Evolutionary conservation across 2,329 filamentous ascomycete species (phyloP).

Genomic region (Aspergillus hortae): DNA sequence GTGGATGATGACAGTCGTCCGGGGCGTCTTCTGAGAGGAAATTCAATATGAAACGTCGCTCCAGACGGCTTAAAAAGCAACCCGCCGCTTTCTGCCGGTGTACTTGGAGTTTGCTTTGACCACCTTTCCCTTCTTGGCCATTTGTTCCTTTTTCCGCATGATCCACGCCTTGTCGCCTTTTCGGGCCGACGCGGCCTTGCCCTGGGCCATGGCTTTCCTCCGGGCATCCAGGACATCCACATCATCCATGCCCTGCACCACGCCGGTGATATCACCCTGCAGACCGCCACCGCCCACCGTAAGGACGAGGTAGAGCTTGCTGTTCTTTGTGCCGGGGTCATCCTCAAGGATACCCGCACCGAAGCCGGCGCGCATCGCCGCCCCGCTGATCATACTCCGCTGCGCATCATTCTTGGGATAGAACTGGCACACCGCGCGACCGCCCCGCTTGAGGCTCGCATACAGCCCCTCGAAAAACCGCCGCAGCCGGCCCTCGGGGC

Average conservation of each 20-base stretch:
- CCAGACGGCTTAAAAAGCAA: conserved; percentile 59
- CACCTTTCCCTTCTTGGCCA: conserved; percentile 90
- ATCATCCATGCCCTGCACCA: conserved; percentile 82
- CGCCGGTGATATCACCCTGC: conserved; percentile 75
- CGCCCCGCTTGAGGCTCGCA: conserved; percentile 75
- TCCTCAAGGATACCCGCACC: conserved; percentile 93
- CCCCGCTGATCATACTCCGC: conserved; percentile 84
- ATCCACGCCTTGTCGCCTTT: conserved; percentile 53
- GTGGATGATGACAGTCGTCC: too few species aligned
- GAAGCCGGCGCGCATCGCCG: conserved; percentile 90
- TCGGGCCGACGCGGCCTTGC: conserved; percentile 40
- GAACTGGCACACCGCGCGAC: conserved; percentile 91
- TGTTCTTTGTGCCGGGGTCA: conserved; percentile 92
- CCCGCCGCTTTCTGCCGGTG: conserved; percentile 80
- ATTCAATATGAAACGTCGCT: too few species aligned
- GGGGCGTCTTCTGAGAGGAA: too few species aligned
- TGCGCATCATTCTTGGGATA: conserved; percentile 95
- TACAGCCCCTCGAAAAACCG: conserved; percentile 94
- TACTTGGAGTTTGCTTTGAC: conserved; percentile 92
- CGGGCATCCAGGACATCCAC: conserved; percentile 76
- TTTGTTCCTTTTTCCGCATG: conserved; percentile 73
- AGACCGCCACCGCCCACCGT: conserved; percentile 74
- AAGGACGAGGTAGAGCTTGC: conserved; percentile 92
- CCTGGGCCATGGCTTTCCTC: conserved; percentile 45
- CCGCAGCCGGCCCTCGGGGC: conserved; percentile 69